A percentile compares a stretch with the other conserved stretches of the same genome.
These are phyloP conservation scores for Tuber microsphaerosporum DNA, from an alignment of 495 filamentous ascomycete genomes.

Conservation along the genomic window DNA sequence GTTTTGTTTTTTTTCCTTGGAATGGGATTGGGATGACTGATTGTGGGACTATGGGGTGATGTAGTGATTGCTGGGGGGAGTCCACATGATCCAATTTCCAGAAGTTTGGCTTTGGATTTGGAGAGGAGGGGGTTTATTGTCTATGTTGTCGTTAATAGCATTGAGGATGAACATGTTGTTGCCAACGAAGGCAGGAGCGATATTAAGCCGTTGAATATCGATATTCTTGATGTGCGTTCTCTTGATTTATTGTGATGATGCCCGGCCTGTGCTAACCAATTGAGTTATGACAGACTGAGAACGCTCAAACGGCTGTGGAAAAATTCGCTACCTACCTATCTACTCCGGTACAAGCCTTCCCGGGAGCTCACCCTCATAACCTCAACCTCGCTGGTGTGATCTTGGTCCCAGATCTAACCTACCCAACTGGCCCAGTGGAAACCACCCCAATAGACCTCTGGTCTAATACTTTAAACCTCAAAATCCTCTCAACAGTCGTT, in stretches of 20 bases:
- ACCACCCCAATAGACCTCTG: slow-evolving; percentile 73
- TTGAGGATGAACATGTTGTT: slow-evolving; percentile 75
- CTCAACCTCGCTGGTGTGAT: slow-evolving; percentile 71
- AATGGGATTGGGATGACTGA: slow-evolving; percentile 1
- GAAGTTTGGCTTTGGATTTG: slow-evolving; percentile 71
- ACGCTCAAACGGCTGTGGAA: slow-evolving; percentile 55
- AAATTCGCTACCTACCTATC: slow-evolving; percentile 61
- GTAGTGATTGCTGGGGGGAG: slow-evolving; percentile 66
- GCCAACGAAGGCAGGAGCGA: slow-evolving; percentile 64
- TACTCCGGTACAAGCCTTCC: slow-evolving; percentile 62
- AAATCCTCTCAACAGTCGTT: slow-evolving; percentile 84
- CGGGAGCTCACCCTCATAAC: slow-evolving; percentile 63
- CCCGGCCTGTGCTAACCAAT: neutral
- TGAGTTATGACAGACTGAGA: slow-evolving; percentile 43
- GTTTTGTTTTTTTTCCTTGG: neutral
- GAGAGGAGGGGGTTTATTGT: slow-evolving; percentile 91
- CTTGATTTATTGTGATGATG: neutral
- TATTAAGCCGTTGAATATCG: slow-evolving; percentile 72
- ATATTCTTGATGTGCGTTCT: slow-evolving; percentile 61
- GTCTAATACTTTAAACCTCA: slow-evolving; percentile 82
- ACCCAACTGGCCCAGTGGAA: slow-evolving; percentile 68
- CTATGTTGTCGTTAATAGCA: slow-evolving; percentile 70
- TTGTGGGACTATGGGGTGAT: slow-evolving; percentile 14
- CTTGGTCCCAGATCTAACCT: slow-evolving; percentile 64
- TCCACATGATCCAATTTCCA: slow-evolving; percentile 71